phyloP scores from a whole-genome alignment of 306 rosid genomes.

The Senna siamea region DNA sequence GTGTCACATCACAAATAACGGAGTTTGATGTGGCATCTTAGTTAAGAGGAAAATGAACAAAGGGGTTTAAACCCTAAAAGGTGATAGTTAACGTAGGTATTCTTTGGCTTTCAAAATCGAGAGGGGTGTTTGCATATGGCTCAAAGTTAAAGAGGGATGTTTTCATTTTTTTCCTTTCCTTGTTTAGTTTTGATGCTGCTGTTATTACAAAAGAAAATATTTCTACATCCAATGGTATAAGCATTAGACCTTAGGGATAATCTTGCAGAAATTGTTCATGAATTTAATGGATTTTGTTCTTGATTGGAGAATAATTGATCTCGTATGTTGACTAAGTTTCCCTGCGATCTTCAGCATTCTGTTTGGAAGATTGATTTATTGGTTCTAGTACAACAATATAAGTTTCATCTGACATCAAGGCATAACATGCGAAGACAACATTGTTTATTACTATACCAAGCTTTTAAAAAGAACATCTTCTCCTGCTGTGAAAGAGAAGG shows the following conservation, averaged over 20 bases:
- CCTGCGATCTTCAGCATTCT: conserved; percentile 15
- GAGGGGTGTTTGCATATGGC: too few relatives aligned
- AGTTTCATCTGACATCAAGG: conserved; percentile 18
- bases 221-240: conserved; percentile 12
- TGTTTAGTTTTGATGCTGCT: conserved; percentile 4
- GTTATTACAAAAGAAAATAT: conserved; percentile 11
- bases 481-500: conserved; percentile 14
- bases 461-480: not conserved
- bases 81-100: too few relatives aligned
- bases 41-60: too few relatives aligned
- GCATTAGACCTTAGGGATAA: not conserved
- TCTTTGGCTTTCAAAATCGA: too few relatives aligned
- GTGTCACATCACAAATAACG: too few relatives aligned
- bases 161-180: not conserved
- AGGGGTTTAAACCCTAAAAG: too few relatives aligned
- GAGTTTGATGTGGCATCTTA: too few relatives aligned
- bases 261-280: conserved; percentile 3
- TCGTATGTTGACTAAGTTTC: conserved; percentile 9
- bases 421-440: conserved; percentile 6
- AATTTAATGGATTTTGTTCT: conserved; percentile 16
- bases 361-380: conserved; percentile 1
- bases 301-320: conserved; percentile 9
- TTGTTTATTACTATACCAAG: conserved; percentile 6
- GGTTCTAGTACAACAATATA: not conserved
- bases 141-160: too few relatives aligned